phyloP scores from a whole-genome alignment of 2,329 filamentous ascomycete genomes.

The Cylindrodendrum hubeiense region DNA sequence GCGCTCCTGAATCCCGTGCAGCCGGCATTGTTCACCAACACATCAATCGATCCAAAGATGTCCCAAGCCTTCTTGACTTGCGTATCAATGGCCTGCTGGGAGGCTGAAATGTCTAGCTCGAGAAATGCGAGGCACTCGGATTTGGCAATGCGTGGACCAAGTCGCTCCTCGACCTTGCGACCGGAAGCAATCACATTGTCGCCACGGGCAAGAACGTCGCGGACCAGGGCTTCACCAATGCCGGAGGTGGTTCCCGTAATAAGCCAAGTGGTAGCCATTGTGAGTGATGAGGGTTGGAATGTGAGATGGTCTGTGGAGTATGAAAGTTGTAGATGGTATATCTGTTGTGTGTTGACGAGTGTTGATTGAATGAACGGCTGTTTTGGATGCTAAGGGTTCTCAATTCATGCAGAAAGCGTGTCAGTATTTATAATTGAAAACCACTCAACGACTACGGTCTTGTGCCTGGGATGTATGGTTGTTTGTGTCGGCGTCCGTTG shows the following conservation, averaged over 20 bases:
- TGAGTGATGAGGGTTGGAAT: background rate
- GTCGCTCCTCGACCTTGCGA: conserved; percentile 43
- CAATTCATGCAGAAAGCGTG: too few relatives aligned
- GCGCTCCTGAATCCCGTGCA: conserved; percentile 41
- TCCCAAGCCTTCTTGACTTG: conserved; percentile 44
- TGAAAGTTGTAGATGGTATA: background rate
- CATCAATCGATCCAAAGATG: conserved; percentile 49
- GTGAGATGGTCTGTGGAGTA: background rate
- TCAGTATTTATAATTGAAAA: too few relatives aligned
- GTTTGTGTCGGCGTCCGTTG: too few relatives aligned
- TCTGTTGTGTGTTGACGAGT: background rate
- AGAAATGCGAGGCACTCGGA: conserved; percentile 43
- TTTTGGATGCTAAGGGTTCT: background rate
- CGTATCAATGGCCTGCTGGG: conserved; percentile 25
- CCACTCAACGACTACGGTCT: too few relatives aligned
- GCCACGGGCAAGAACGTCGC: conserved; percentile 41
- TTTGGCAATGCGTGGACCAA: conserved; percentile 36
- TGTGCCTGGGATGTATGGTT: too few relatives aligned
- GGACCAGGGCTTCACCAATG: conserved; percentile 43
- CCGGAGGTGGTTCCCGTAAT: conserved; percentile 51
- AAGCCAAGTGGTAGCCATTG: conserved; percentile 46
- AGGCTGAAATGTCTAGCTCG: conserved; percentile 49
- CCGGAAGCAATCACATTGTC: conserved; percentile 50
- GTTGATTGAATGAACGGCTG: background rate
- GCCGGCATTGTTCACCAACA: conserved; percentile 53